These are phyloP conservation scores for Apiospora koreana DNA, from an alignment of 2,329 filamentous ascomycete species.

Conservation along the genomic window DNA sequence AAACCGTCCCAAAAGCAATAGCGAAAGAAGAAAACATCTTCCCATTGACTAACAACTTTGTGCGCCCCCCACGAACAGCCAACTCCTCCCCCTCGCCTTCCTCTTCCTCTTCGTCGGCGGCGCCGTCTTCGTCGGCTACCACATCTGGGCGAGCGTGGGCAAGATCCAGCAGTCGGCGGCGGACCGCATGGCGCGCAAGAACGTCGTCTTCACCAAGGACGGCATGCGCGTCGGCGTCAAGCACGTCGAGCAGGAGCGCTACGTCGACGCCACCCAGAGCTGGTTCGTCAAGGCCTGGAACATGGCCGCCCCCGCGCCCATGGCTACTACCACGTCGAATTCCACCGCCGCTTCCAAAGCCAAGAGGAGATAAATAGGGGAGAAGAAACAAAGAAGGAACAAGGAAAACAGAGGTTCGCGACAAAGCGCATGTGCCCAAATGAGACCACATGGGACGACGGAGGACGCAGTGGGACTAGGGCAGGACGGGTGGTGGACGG, in stretches of 20 bases:
- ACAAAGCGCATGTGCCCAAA: neutral
- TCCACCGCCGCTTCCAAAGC: neutral
- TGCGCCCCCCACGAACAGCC: conserved; percentile 36
- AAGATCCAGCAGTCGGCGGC: conserved; percentile 67
- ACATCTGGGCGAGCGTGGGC: conserved; percentile 68
- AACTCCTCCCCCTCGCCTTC: conserved; percentile 68
- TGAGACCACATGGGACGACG: neutral
- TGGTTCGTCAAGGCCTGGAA: conserved; percentile 69
- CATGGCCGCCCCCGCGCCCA: conserved; percentile 36
- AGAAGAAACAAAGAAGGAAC: conserved; percentile 11
- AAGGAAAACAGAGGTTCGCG: neutral
- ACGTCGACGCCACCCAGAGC: conserved; percentile 73
- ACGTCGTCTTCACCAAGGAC: conserved; percentile 75
- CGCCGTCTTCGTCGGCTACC: conserved; percentile 68
- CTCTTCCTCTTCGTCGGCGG: conserved; percentile 59
- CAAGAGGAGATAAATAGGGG: conserved; percentile 21
- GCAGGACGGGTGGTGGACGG: neutral
- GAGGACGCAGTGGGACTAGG: neutral
- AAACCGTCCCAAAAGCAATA: too few species aligned
- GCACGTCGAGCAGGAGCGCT: conserved; percentile 67
- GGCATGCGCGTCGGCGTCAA: conserved; percentile 71
- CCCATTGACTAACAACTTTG: neutral
- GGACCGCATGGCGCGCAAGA: conserved; percentile 73
- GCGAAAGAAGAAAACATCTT: too few species aligned
- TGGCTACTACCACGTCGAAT: conserved; percentile 12